Evolutionary conservation across 2,329 filamentous ascomycete genomes (phyloP).

Genomic region (Biscogniauxia mediterranea): DNA sequence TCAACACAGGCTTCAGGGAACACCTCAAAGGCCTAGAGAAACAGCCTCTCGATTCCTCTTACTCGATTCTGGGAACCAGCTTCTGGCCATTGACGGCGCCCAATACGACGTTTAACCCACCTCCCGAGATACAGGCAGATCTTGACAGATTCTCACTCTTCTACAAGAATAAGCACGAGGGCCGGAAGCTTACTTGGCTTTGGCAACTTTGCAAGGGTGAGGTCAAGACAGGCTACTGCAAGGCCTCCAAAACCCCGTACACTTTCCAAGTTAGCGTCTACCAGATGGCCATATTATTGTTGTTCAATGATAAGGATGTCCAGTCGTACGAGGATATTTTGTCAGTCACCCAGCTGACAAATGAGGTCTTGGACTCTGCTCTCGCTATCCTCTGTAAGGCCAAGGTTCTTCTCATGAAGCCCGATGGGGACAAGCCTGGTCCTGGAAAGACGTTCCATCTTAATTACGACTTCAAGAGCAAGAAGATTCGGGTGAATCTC

Average conservation of each 20-base stretch:
- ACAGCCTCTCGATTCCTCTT: slow-evolving; percentile 77
- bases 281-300: slow-evolving; percentile 91
- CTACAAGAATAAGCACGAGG: slow-evolving; percentile 95
- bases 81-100: slow-evolving; percentile 95
- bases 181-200: slow-evolving; percentile 94
- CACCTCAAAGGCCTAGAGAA: slow-evolving; percentile 66
- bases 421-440: slow-evolving; percentile 72
- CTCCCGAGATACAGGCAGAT: slow-evolving; percentile 78
- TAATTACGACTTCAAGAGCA: slow-evolving; percentile 96
- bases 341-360: slow-evolving; percentile 73
- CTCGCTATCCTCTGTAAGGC: slow-evolving; percentile 87
- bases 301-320: slow-evolving; percentile 90
- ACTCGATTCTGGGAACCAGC: slow-evolving; percentile 90
- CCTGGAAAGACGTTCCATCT: slow-evolving; percentile 77
- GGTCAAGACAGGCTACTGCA: slow-evolving; percentile 90
- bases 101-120: slow-evolving; percentile 84
- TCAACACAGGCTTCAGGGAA: slow-evolving; percentile 86
- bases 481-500: slow-evolving; percentile 96
- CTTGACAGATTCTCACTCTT: slow-evolving; percentile 88
- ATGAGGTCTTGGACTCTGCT: slow-evolving; percentile 83
- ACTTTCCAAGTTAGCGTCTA: slow-evolving; percentile 97
- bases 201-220: slow-evolving; percentile 99
- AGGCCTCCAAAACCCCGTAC: slow-evolving; percentile 83
- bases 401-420: slow-evolving; percentile 75
- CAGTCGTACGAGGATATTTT: slow-evolving; percentile 86